Base-by-base conservation (phyloP, 106 monocot genomes). In the Vanilla planifolia region DNA sequence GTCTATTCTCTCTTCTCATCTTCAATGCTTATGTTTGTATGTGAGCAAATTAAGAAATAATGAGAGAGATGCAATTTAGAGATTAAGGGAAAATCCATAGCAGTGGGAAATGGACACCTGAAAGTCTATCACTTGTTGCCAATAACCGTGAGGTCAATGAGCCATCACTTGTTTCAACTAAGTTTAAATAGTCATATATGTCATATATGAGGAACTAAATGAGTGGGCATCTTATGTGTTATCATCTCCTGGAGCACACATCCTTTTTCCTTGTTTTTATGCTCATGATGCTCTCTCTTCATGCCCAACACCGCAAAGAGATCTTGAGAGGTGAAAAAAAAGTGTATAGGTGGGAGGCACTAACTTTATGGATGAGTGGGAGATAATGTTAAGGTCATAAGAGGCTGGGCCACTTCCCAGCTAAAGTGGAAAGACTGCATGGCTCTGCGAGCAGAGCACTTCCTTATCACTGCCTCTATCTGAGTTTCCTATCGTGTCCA, bases 401-500 rank as follows among this genome's bases (percentile, higher is more conserved):
- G 48, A 48, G 25, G 48, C 44, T 23, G 24, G 24, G 25, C 48
- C n/a, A 48, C 48, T 48, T 48, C 9, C 24, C 24, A 48, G 48
- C 48, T 8, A 48, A 48, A 25, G 48, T 48, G 48, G 48, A 24
- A 48, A 25, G 48, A 11, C 48, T 48, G 48, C 24, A 48, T 23
- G 21, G 24, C 24, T 8, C 48, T 48, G 24, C 9, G 48, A 23
- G 48, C 48, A 48, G 23, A 23, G 8, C 48, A 25, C 3, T 48
- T 48, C 8, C 48, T 48, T 48, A 48, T 48, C 48, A 24, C 48
- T 48, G 8, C 23, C 7, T 25, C 25, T 48, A 8, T 48, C 48
- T 25, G 25, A 48, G 24, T 48, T 48, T 48, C 48, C 48, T 48
- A 48, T 48, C 48, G 25, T 48, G 10, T 3, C 48, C 48, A 48